These are phyloP conservation scores for Trichoderma sp. DNA, from an alignment of 2,329 filamentous ascomycete species.

Conservation along the genomic window DNA sequence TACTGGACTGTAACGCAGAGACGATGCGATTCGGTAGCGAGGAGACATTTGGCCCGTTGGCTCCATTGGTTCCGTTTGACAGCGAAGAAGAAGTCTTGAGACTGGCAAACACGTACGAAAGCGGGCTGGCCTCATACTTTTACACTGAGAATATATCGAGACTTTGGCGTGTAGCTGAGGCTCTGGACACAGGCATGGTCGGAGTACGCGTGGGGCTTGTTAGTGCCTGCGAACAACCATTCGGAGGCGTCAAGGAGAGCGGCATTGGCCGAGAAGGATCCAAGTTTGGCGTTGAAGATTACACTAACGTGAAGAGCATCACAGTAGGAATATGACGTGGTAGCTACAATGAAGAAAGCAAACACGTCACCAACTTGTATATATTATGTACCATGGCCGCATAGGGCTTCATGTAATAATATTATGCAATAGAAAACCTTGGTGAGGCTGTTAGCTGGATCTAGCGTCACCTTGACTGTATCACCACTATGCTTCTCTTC, in stretches of 20 bases:
- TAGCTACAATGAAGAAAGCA: neutral
- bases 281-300: neutral
- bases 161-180: neutral
- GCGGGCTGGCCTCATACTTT: neutral
- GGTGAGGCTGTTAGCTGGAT: neutral
- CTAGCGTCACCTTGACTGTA: neutral
- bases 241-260: conserved; percentile 4
- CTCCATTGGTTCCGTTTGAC: neutral
- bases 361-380: neutral
- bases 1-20: neutral
- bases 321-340: neutral
- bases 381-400: neutral
- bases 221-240: conserved; percentile 4
- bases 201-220: conserved; percentile 57
- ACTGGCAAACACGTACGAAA: neutral
- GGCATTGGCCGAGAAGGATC: neutral
- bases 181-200: conserved; percentile 59
- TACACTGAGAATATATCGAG: neutral
- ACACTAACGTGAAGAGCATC: neutral
- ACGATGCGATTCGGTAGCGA: neutral
- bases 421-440: neutral
- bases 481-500: neutral
- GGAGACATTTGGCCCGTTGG: neutral
- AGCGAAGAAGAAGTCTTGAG: neutral
- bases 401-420: neutral